Base-by-base conservation (phyloP, 768 basidiomycete species). In the Psilocybe subaeruginosa region DNA sequence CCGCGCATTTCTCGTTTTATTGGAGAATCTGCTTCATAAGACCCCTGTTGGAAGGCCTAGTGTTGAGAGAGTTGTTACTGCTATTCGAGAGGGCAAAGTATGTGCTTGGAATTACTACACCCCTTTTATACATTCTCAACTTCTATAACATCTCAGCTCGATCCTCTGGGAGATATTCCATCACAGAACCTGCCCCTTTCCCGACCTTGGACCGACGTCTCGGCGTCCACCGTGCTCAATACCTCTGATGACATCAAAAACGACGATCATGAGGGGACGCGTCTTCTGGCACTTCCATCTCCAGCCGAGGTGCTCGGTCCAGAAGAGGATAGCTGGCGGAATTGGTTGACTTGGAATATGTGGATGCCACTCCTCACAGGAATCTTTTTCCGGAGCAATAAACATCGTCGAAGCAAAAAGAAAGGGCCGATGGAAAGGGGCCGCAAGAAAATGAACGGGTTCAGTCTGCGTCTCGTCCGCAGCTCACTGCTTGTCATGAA, bases 81-180 rank as follows among this genome's bases (percentile, higher is more conserved):
- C 89, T 1, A 80, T 95, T 57, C 79, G 83, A 35, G 86, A 90
- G 39, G 87, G 93, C 54, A 85, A 82, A 78, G 92, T 93, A 64
- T n/a, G 85, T 80, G 17, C 31, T 16, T 5, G 11, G 5, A 16
- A 12, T 33, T 17, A 50, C 31, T 8, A 33, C 29, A 49, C 12
- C 8, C 8, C 27, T 16, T 31, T 47, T 4, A 4, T 33, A 17
- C 2, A 30, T 41, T 31, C 11, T 9, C 4, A 29, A 45, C 57
- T n/a, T 33, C 43, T n/a, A 17, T 16, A 35, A 4, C n/a, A 11
- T 57, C 12, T 37, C 19, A 72, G 71, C 64, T 72, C 45, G 71
- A 72, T 43, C 71, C 71, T 8, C 47, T 70, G 14, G 56, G 29
- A 39, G 61, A 54, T 0, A 37, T 52, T 14, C 54, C 52, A 6